Percentiles rank a stretch among this genome's conserved stretches.
Conservation (phyloP, 129 eudicot genomes). For the sunflower (Helianthus annuus) region DNA sequence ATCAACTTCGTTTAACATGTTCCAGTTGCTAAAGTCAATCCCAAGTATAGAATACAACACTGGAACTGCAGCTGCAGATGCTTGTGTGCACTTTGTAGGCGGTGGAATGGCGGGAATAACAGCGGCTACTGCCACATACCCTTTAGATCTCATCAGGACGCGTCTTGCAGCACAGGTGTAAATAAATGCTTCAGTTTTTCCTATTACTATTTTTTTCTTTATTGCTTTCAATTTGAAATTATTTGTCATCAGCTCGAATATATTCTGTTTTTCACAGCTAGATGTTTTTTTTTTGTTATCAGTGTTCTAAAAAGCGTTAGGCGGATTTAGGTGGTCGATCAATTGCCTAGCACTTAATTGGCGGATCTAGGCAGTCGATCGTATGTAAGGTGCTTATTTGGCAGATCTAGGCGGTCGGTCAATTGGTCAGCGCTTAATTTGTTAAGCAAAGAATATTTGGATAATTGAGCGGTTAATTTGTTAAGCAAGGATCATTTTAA, state of each 20-base stretch:
- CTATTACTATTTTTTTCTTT: neutral
- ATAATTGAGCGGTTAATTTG: neutral
- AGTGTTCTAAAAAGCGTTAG: conserved; percentile 40
- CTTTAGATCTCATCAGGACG: conserved; percentile 88
- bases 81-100: conserved; percentile 66
- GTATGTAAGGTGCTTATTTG: neutral
- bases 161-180: conserved; percentile 91
- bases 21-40: conserved; percentile 58
- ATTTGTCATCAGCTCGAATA: neutral
- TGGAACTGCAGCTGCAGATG: conserved; percentile 49
- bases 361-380: neutral
- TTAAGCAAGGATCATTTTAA: neutral
- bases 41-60: conserved; percentile 44
- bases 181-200: neutral
- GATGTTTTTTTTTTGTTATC: conserved; percentile 17
- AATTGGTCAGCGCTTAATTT: neutral
- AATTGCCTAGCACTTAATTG: conserved; percentile 13
- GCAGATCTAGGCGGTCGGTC: conserved; percentile 1
- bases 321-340: conserved; percentile 29
- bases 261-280: conserved; percentile 16
- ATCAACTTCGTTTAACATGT: conserved; percentile 1
- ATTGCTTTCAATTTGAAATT: neutral
- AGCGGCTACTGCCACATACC: conserved; percentile 80
- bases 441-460: neutral
- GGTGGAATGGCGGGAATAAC: conserved; percentile 91